Evolutionary conservation across 768 basidiomycete genomes (phyloP).

Genomic region (Basidioascus undulatus): DNA sequence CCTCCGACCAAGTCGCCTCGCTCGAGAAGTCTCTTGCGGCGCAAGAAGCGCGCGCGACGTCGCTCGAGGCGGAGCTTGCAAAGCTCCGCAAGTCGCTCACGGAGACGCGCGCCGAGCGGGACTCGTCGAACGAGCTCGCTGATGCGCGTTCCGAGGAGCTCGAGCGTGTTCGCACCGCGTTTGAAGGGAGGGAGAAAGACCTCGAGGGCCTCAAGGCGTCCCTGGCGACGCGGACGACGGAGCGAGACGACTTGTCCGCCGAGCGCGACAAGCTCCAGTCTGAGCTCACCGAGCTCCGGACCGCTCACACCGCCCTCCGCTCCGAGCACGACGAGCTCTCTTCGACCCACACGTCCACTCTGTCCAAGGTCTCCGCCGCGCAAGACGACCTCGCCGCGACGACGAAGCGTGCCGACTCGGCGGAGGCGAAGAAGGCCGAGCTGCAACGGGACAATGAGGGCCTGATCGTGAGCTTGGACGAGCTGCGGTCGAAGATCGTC

Average conservation of each 20-base stretch:
- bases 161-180: too few relatives aligned
- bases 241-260: constrained; percentile 24
- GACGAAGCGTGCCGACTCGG: constrained; percentile 43
- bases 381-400: constrained; percentile 44
- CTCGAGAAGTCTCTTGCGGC: too few relatives aligned
- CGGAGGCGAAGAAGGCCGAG: constrained; percentile 43
- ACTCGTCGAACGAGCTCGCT: too few relatives aligned
- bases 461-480: constrained; percentile 53
- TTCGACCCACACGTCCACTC: constrained; percentile 25
- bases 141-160: too few relatives aligned
- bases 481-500: constrained; percentile 71
- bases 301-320: too few relatives aligned
- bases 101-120: too few relatives aligned
- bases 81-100: too few relatives aligned
- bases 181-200: constrained; percentile 29
- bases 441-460: constrained; percentile 46
- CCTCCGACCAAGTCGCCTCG: too few relatives aligned
- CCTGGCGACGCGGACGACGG: constrained; percentile 21
- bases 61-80: too few relatives aligned
- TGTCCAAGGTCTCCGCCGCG: constrained; percentile 29
- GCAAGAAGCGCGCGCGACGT: too few relatives aligned
- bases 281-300: constrained; percentile 28
- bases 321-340: constrained; percentile 31
- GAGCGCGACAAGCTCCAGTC: constrained; percentile 26
- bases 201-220: constrained; percentile 25